These are phyloP conservation scores for Blastobotrys arbuscula DNA, from an alignment of 1,139 yeast species.

Conservation along the genomic window DNA sequence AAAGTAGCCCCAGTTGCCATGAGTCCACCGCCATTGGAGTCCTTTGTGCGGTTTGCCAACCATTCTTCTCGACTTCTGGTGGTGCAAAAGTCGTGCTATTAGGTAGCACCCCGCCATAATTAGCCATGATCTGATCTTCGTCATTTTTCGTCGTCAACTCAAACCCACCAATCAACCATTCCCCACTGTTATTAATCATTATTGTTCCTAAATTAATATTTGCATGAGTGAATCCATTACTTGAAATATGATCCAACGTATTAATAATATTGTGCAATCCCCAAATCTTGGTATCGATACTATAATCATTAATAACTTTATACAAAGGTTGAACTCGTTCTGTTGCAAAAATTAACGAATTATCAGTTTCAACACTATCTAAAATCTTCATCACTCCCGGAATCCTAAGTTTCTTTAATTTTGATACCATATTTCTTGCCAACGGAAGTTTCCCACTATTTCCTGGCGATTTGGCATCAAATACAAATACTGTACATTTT, in stretches of 20 bases:
- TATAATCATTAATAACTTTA: constrained; percentile 21
- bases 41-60: constrained; percentile 41
- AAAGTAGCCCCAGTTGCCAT: constrained; percentile 54
- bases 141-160: constrained; percentile 51
- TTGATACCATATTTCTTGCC: constrained; percentile 61
- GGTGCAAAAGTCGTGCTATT: constrained; percentile 37
- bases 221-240: constrained; percentile 65
- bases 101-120: constrained; percentile 33
- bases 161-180: constrained; percentile 82
- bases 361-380: constrained; percentile 58
- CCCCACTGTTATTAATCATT: constrained; percentile 63
- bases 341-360: constrained; percentile 61
- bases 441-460: constrained; percentile 39
- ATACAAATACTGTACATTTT: constrained; percentile 55
- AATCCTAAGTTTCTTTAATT: constrained; percentile 60
- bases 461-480: constrained; percentile 44
- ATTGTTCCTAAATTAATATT: constrained; percentile 48
- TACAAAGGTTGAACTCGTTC: constrained; percentile 67
- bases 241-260: constrained; percentile 40
- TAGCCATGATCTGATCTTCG: constrained; percentile 24
- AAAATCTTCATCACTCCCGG: constrained; percentile 72
- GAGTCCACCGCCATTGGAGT: constrained; percentile 46
- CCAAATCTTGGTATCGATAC: constrained; percentile 42
- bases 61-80: constrained; percentile 41
- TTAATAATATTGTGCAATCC: constrained; percentile 45